Conservation (phyloP, 139 green algal species). For the Picochlorum sp. region DNA sequence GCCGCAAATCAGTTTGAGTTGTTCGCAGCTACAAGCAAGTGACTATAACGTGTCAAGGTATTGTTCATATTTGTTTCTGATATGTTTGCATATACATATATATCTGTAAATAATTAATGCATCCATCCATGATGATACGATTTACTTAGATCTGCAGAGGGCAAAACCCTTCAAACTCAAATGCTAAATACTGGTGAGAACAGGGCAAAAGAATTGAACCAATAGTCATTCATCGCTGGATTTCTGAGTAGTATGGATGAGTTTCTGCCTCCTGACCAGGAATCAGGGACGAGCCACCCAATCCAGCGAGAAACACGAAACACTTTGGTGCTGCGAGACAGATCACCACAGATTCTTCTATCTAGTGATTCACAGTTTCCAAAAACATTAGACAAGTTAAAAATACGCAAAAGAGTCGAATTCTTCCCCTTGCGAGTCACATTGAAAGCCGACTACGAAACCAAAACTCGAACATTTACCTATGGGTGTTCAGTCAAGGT, state of each 20-base stretch:
- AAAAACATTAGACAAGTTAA: constrained; percentile 18
- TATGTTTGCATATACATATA: too few relatives aligned
- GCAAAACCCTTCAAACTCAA: too few relatives aligned
- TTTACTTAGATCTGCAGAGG: too few relatives aligned
- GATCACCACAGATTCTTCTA: constrained; percentile 17
- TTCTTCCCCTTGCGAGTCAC: constrained; percentile 23
- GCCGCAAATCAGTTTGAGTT: background rate
- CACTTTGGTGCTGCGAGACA: background rate
- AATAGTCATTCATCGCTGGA: too few relatives aligned
- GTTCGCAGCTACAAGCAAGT: too few relatives aligned
- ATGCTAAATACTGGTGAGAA: too few relatives aligned
- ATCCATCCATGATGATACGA: too few relatives aligned
- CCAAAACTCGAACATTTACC: constrained; percentile 17
- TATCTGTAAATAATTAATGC: background rate
- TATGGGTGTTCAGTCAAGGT: constrained; percentile 33
- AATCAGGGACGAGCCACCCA: background rate
- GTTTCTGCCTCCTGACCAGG: background rate
- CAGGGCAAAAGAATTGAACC: too few relatives aligned
- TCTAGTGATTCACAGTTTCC: constrained; percentile 11
- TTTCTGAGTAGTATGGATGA: background rate
- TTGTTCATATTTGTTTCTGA: too few relatives aligned
- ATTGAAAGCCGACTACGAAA: constrained; percentile 35
- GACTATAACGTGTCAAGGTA: too few relatives aligned
- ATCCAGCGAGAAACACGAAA: background rate
- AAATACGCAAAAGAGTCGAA: constrained; percentile 25